Conservation (phyloP, 441 rosid genomes). For the Raphanus hybrid region DNA sequence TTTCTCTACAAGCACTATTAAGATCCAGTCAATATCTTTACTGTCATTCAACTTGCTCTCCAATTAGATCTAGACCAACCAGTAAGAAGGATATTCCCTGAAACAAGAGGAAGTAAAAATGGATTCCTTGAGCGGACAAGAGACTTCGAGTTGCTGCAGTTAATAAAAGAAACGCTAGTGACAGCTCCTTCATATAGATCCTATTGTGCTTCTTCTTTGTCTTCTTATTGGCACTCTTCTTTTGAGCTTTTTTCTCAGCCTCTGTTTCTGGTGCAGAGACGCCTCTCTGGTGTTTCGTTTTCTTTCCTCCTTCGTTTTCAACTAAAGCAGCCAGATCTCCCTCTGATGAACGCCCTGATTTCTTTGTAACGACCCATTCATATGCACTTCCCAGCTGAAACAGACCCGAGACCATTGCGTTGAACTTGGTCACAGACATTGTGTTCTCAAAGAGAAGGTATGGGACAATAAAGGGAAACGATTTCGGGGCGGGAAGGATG, state of each 20-base stretch:
- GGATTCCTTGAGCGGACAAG: constrained; percentile 91
- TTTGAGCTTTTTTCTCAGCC: constrained; percentile 55
- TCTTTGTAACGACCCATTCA: constrained; percentile 96
- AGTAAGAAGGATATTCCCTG: constrained; percentile 92
- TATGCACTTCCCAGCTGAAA: constrained; percentile 97
- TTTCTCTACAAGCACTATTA: constrained; percentile 24
- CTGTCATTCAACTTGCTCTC: constrained; percentile 82
- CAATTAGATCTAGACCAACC: constrained; percentile 90
- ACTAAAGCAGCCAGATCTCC: constrained; percentile 74
- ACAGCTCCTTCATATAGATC: constrained; percentile 79
- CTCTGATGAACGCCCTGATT: constrained; percentile 91
- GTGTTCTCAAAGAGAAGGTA: constrained; percentile 97
- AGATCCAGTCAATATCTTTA: constrained; percentile 4
- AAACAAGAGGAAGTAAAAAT: constrained; percentile 93
- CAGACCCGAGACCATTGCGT: constrained; percentile 92
- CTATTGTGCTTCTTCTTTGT: constrained; percentile 76
- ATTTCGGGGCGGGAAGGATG: constrained; percentile 89
- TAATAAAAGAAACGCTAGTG: constrained; percentile 80
- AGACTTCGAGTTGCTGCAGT: constrained; percentile 89
- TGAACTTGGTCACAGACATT: constrained; percentile 97
- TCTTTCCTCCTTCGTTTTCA: constrained; percentile 48
- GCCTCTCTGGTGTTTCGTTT: constrained; percentile 54
- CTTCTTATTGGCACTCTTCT: constrained; percentile 40
- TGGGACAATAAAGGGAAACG: constrained; percentile 93
- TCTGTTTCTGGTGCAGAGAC: constrained; percentile 67